These are phyloP conservation scores for Centella asiatica DNA, from an alignment of 129 eudicot genomes.

Conservation along the genomic window DNA sequence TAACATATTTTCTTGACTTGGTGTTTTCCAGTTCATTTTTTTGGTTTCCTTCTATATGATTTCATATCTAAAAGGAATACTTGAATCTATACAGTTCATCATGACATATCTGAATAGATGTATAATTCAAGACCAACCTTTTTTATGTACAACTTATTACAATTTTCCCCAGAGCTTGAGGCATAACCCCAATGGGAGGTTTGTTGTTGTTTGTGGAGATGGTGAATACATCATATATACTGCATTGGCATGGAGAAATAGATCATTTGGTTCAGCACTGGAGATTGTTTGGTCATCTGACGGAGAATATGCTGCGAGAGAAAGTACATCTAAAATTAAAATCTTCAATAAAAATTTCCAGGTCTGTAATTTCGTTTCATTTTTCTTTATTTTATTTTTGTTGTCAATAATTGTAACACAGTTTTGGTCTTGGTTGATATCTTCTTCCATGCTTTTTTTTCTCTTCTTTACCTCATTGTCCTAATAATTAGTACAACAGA, in stretches of 20 bases:
- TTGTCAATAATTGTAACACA: background rate
- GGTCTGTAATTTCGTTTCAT: conserved; percentile 27
- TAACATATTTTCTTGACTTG: background rate
- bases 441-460: too few relatives aligned
- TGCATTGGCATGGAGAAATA: conserved; percentile 98
- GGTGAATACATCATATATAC: conserved; percentile 97
- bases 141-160: background rate
- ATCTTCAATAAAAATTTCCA: conserved; percentile 78
- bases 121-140: background rate
- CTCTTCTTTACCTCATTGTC: too few relatives aligned
- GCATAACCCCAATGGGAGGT: conserved; percentile 98
- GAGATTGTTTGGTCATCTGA: conserved; percentile 97
- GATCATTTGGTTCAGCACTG: conserved; percentile 96
- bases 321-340: conserved; percentile 93
- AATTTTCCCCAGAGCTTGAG: conserved; percentile 58
- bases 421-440: background rate
- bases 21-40: background rate
- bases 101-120: background rate
- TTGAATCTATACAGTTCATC: too few relatives aligned
- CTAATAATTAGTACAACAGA: too few relatives aligned
- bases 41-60: background rate
- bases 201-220: conserved; percentile 96
- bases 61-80: too few relatives aligned
- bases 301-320: conserved; percentile 95
- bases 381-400: too few relatives aligned